Evolutionary conservation across 2,329 filamentous ascomycete species (phyloP), one percentile per base, ranked within the genome.

Genomic region (Neocatenulostroma microsporum): DNA sequence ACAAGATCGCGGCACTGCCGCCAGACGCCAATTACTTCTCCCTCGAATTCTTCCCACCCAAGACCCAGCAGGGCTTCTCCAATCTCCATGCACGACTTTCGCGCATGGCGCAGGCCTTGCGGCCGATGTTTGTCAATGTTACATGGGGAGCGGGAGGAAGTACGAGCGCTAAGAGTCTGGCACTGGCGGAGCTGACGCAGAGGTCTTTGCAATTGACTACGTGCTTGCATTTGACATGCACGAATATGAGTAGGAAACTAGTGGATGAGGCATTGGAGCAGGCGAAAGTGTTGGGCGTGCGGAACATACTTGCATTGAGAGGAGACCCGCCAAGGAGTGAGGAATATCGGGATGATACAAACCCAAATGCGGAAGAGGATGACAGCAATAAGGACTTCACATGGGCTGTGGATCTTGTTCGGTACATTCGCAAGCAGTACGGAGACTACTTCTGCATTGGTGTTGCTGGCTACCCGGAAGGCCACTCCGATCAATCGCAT

Each of bases 31-130:
- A 76, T 60, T 96, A 91, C 70, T 94, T 94, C 66, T 96, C 91
- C 31, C 81, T 96, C 64, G 91, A 98, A 68, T 98, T 98, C 77
- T 98, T 98, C 68, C 91, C 91, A 49, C 91, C 91, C 46, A 98
- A 96, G 70, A 98, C 91, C 30, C 74, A 82, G 44, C 94, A 94
- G 80, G 91, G 91, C 48, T 93, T 91, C 55, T 82, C 85, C 46
- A 98, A 98, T 62, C 78, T 98, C 37, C 84, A 89, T 58, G 84
- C 84, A 47, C 87, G 91, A 57, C 78, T 98, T 41, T 84, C 93
- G 61, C 86, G 91, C 59, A 96, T 98, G 91, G 80, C 91, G 33
- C 79, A 85, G 47, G 88, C 86, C 11, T 72, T 98, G 40, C 82
- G 84, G 11, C 91, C 91, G 28, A 74, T 96, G 30, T 98, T 98